Percentiles rank a stretch among this genome's conserved stretches.
These are phyloP conservation scores for Pythium pectinolyticum DNA, from an alignment of 352 stramenopile genomes.

Conservation along the genomic window DNA sequence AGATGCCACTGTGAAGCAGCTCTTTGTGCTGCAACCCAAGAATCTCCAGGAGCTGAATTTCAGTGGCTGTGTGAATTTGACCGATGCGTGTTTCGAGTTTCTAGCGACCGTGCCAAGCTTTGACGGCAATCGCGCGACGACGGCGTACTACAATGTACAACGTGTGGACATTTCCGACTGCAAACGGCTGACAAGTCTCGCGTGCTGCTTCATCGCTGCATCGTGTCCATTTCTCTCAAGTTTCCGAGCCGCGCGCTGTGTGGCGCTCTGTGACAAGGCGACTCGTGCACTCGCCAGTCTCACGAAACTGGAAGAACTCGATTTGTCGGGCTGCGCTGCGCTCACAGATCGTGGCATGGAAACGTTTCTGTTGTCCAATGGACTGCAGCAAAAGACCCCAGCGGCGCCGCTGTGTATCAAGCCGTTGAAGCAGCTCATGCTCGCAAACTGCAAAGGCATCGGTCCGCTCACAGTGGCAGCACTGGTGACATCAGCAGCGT, in stretches of 20 bases:
- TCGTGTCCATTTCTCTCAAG: constrained; percentile 54
- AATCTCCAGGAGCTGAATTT: constrained; percentile 60
- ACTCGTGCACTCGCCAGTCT: constrained; percentile 50
- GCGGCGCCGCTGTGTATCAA: not conserved
- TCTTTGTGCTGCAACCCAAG: constrained; percentile 48
- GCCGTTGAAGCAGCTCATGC: constrained; percentile 8
- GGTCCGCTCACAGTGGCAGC: constrained; percentile 14
- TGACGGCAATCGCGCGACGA: constrained; percentile 46
- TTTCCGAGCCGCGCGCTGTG: constrained; percentile 45
- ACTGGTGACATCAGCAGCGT: not conserved
- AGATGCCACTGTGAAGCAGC: constrained; percentile 41
- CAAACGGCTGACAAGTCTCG: constrained; percentile 45
- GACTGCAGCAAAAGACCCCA: constrained; percentile 13
- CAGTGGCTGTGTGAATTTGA: constrained; percentile 48
- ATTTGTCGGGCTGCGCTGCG: constrained; percentile 45
- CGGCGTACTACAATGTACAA: constrained; percentile 42
- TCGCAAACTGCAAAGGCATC: constrained; percentile 5
- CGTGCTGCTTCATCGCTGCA: constrained; percentile 60
- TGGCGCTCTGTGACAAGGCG: constrained; percentile 59
- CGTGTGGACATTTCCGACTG: constrained; percentile 64
- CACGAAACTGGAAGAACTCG: constrained; percentile 48
- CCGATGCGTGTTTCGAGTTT: constrained; percentile 57
- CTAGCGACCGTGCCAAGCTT: constrained; percentile 52
- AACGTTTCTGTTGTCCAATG: constrained; percentile 46
- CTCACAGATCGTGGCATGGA: constrained; percentile 50